Evolutionary conservation across 805 yeast species (phyloP).

Genomic region (Suhomyces pyralidae): DNA sequence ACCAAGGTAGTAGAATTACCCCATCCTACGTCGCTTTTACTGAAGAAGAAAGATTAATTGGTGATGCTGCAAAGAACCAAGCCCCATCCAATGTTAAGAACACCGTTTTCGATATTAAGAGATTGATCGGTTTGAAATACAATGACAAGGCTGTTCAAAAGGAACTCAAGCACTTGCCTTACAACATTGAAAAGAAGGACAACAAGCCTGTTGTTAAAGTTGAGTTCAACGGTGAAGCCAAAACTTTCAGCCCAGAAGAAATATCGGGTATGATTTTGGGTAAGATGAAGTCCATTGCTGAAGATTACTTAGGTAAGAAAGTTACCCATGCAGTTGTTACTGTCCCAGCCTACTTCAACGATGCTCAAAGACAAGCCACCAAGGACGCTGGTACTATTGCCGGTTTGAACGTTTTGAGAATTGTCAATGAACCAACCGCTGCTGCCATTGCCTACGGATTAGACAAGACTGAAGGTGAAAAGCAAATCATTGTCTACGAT

Average conservation of each 20-base stretch:
- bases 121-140: constrained; percentile 90
- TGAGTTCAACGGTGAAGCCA: constrained; percentile 79
- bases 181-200: constrained; percentile 67
- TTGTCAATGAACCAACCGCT: constrained; percentile 75
- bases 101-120: constrained; percentile 89
- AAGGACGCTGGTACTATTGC: constrained; percentile 93
- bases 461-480: constrained; percentile 35
- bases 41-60: constrained; percentile 87
- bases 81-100: constrained; percentile 90
- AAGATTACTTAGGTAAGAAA: constrained; percentile 67
- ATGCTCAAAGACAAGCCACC: constrained; percentile 92
- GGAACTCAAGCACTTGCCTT: constrained; percentile 89
- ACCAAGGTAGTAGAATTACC: constrained; percentile 97
- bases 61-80: constrained; percentile 97
- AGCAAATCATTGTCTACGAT: constrained; percentile 47
- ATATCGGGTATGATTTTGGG: constrained; percentile 87
- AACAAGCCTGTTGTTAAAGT: constrained; percentile 82
- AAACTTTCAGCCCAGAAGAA: constrained; percentile 91
- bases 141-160: constrained; percentile 74
- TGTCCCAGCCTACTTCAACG: constrained; percentile 91
- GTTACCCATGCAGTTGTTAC: constrained; percentile 89
- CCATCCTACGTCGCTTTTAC: constrained; percentile 96
- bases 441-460: constrained; percentile 34
- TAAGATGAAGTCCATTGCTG: constrained; percentile 84
- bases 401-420: constrained; percentile 83